Evolutionary conservation across 2,329 filamentous ascomycete species (phyloP).

Genomic region (Cladosporium colombiae): DNA sequence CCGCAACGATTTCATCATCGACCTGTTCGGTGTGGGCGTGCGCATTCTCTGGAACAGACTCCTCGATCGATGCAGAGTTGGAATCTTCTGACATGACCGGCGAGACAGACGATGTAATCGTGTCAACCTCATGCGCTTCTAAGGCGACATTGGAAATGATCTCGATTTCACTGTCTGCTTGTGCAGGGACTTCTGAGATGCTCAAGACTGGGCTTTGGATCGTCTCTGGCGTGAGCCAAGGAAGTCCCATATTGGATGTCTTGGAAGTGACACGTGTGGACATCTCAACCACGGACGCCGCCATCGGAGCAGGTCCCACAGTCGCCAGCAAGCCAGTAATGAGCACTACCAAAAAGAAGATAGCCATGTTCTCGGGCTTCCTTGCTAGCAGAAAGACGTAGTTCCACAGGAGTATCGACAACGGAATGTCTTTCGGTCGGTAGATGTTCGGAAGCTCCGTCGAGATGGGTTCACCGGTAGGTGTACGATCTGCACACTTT

Average conservation of each 20-base stretch:
- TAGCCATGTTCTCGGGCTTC: slow-evolving; percentile 56
- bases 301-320: neutral
- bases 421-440: slow-evolving; percentile 48
- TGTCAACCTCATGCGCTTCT: neutral
- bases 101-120: neutral
- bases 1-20: neutral
- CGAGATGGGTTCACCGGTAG: neutral
- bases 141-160: neutral
- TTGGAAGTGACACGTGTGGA: neutral
- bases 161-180: neutral
- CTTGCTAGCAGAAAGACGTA: slow-evolving; percentile 54
- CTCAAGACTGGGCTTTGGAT: neutral
- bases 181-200: neutral
- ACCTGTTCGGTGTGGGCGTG: neutral
- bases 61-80: neutral
- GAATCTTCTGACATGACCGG: neutral
- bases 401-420: slow-evolving; percentile 54
- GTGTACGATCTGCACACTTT: neutral
- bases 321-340: slow-evolving; percentile 7
- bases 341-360: slow-evolving; percentile 44
- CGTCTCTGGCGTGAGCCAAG: too few relatives aligned
- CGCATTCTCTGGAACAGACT: neutral
- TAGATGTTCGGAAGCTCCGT: slow-evolving; percentile 36
- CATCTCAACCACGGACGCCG: neutral
- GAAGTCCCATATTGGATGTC: neutral